phyloP scores from a whole-genome alignment of 2,329 filamentous ascomycete genomes.

The Talaromyces pinophilus region DNA sequence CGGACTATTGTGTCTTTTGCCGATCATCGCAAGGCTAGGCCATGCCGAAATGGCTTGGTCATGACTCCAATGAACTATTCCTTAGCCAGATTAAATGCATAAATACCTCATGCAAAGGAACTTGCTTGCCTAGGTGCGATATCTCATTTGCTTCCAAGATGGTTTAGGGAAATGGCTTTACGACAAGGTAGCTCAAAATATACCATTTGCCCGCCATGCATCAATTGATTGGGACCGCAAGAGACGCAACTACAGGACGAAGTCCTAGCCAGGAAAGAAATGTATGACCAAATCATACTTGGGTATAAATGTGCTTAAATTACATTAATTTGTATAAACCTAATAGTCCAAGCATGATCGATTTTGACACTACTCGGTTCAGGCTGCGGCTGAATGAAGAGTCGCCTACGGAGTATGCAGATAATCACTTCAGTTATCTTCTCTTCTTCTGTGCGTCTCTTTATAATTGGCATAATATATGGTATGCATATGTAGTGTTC shows the following conservation, averaged over 20 bases:
- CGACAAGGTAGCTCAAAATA: neutral
- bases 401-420: neutral
- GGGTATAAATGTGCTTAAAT: neutral
- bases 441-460: neutral
- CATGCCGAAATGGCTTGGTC: neutral
- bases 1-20: conserved; percentile 1
- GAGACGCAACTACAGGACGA: neutral
- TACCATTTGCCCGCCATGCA: neutral
- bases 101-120: neutral
- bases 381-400: neutral
- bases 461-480: neutral
- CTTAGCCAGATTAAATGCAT: neutral
- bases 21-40: neutral
- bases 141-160: neutral
- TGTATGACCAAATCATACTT: neutral
- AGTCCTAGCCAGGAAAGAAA: neutral
- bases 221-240: neutral
- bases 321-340: neutral
- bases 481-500: neutral
- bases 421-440: neutral
- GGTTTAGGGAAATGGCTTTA: neutral
- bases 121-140: neutral
- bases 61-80: neutral
- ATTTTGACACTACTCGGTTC: neutral
- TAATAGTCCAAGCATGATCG: neutral